Evolutionary conservation across 257 asterid genomes (phyloP), one percentile per base, ranked within the genome.

Genomic region (Verbena officinalis): DNA sequence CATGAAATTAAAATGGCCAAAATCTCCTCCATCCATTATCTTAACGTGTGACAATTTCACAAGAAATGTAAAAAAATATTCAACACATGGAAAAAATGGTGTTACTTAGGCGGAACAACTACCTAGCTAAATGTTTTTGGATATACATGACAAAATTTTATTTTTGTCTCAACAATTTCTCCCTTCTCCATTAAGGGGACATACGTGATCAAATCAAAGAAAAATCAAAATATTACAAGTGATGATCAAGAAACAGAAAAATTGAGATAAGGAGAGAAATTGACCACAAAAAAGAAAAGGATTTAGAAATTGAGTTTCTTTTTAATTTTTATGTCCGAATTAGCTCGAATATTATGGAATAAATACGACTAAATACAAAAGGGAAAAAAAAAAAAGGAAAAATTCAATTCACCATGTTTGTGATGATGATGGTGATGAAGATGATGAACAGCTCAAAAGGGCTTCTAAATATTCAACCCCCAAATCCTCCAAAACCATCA

Each of bases 401-500:
- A 14, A 13, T 21, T 13, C 5, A 24, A 11, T 12, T 66, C 77
- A 83, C 74, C 66, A 75, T 57, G 54, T 66, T 43, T 57, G 66
- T 38, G 80, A 73, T 44, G 78, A 68, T 36, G 40, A 55, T 17
- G 74, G 22, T 0, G 81, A 70, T 1, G 82, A 65, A 15, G 74
- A 75, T 1, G 79, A 69, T 5, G 90, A 82, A 5, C 56, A 75
- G 33, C 65, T 83, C 76, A 87, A 73, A 8, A 90, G 71, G 22
- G 74, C 73, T 69, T 90, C 97, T 12, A 84, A 71, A 69, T 71
- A 83, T 12, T 87, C 95, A 42, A 73, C 77, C 7, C 97, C 97
- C 90, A 90, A 80, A 73, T 90, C 97, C 80, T 90, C 92, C 51
- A 90, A 67, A 16, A 90, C 90, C 42, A 90, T 70, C 72, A 82